phyloP scores from a whole-genome alignment of 2,329 filamentous ascomycete genomes.

The Tolypocladium pustulatum region DNA sequence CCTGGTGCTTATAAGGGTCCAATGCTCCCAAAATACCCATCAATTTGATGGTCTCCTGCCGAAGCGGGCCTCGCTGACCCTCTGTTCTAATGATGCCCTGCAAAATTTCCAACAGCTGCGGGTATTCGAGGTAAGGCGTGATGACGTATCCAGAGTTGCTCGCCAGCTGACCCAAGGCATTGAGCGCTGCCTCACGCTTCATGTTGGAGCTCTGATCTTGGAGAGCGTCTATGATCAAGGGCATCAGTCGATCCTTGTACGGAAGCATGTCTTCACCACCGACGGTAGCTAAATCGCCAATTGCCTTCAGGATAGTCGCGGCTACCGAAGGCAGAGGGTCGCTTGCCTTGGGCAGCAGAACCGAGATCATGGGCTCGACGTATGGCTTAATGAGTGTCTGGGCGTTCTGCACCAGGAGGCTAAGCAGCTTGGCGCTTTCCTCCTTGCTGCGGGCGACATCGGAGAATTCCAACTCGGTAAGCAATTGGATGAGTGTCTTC shows the following conservation, averaged over 20 bases:
- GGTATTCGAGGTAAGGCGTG: constrained; percentile 88
- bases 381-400: constrained; percentile 92
- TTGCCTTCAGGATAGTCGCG: constrained; percentile 87
- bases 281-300: constrained; percentile 88
- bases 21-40: constrained; percentile 92
- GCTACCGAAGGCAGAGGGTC: constrained; percentile 82
- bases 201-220: constrained; percentile 86
- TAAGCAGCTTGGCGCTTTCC: constrained; percentile 88
- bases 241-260: constrained; percentile 89
- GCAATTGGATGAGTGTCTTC: constrained; percentile 89
- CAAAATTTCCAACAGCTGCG: constrained; percentile 81
- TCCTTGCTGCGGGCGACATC: constrained; percentile 92
- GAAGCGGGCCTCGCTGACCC: constrained; percentile 66
- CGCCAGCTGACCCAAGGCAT: constrained; percentile 82
- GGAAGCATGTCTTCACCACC: constrained; percentile 88
- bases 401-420: constrained; percentile 84
- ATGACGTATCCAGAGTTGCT: constrained; percentile 98
- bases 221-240: constrained; percentile 83
- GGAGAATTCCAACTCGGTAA: constrained; percentile 93
- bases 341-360: constrained; percentile 84
- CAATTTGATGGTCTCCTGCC: constrained; percentile 91
- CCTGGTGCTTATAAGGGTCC: constrained; percentile 90
- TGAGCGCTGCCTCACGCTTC: constrained; percentile 85
- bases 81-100: constrained; percentile 93
- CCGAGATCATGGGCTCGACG: constrained; percentile 90